phyloP scores from a whole-genome alignment of 2,329 filamentous ascomycete species.

The Neofusicoccum laricinum region DNA sequence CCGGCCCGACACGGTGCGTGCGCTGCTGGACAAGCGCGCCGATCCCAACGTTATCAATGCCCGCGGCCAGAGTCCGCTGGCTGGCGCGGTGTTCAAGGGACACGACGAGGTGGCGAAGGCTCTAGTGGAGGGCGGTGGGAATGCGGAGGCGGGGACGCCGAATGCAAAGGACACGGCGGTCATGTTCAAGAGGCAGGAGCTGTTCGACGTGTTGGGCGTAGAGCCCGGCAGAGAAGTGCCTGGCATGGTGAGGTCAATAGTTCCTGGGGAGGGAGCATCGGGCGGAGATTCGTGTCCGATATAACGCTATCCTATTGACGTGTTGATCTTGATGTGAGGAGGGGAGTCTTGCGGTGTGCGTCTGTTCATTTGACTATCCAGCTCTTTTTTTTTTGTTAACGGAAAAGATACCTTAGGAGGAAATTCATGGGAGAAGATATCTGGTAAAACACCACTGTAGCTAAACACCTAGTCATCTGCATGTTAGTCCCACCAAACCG shows the following conservation, averaged over 20 bases:
- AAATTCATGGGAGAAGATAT: no score
- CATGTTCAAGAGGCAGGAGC: conserved; percentile 44
- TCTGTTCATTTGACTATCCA: no score
- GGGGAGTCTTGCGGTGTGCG: no score
- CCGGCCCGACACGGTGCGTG: conserved; percentile 57
- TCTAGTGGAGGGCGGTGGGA: conserved; percentile 43
- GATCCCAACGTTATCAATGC: conserved; percentile 69
- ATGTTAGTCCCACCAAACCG: background rate
- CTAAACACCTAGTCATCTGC: no score
- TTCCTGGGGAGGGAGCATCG: background rate
- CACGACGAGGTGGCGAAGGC: conserved; percentile 62
- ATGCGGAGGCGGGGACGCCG: conserved; percentile 41
- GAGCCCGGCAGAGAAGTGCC: conserved; percentile 21
- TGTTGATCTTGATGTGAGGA: background rate
- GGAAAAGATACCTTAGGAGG: no score
- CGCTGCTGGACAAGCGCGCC: conserved; percentile 61
- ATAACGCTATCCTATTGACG: background rate
- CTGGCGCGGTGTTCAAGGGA: conserved; percentile 71
- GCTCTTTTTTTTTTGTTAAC: no score
- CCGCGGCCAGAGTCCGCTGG: conserved; percentile 65
- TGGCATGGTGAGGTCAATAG: background rate
- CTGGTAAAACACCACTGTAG: no score
- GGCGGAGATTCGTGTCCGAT: background rate
- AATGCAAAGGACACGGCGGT: conserved; percentile 46
- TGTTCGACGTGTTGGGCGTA: conserved; percentile 33